A percentile compares a stretch with the other conserved stretches of the same genome.
phyloP scores from a whole-genome alignment of 1,139 yeast genomes.

The Lodderomyces pseudojiufengensis region DNA sequence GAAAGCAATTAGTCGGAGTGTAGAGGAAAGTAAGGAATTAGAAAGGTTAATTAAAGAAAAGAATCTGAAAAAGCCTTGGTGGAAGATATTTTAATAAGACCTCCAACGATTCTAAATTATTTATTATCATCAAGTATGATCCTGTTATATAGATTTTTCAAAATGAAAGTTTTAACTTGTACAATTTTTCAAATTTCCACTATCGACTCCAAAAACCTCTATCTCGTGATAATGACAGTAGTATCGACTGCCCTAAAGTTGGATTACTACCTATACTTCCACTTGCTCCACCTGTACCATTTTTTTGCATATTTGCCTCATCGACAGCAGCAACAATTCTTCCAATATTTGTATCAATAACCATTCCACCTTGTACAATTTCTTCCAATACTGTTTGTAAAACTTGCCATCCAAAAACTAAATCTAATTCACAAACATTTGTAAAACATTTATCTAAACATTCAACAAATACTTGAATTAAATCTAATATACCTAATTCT shows the following conservation, averaged over 20 bases:
- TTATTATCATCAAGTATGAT: too few relatives aligned
- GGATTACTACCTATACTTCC: constrained; percentile 3
- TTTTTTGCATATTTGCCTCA: constrained; percentile 52
- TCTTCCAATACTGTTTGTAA: constrained; percentile 88
- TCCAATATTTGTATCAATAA: constrained; percentile 85
- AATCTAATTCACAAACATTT: constrained; percentile 91
- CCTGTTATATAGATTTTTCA: too few relatives aligned
- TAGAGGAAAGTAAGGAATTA: constrained; percentile 30
- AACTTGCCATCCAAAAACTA: constrained; percentile 97
- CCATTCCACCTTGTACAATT: constrained; percentile 97
- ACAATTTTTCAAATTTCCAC: constrained; percentile 1
- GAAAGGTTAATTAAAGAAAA: constrained; percentile 25
- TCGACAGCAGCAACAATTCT: constrained; percentile 82
- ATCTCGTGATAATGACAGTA: constrained; percentile 44
- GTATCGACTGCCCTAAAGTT: constrained; percentile 26
- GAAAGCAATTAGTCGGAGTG: constrained; percentile 36
- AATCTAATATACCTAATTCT: constrained; percentile 87
- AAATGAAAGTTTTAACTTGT: not conserved
- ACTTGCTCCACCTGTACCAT: constrained; percentile 8
- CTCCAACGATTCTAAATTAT: too few relatives aligned
- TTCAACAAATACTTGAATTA: constrained; percentile 96
- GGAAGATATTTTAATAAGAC: constrained; percentile 20
- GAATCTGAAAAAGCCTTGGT: constrained; percentile 33
- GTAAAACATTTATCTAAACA: constrained; percentile 88
- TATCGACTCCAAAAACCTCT: constrained; percentile 42